A percentile compares a stretch with the other conserved stretches of the same genome.
These are phyloP conservation scores for Globisporangium mamillatum DNA, from an alignment of 352 stramenopile genomes.

Conservation along the genomic window DNA sequence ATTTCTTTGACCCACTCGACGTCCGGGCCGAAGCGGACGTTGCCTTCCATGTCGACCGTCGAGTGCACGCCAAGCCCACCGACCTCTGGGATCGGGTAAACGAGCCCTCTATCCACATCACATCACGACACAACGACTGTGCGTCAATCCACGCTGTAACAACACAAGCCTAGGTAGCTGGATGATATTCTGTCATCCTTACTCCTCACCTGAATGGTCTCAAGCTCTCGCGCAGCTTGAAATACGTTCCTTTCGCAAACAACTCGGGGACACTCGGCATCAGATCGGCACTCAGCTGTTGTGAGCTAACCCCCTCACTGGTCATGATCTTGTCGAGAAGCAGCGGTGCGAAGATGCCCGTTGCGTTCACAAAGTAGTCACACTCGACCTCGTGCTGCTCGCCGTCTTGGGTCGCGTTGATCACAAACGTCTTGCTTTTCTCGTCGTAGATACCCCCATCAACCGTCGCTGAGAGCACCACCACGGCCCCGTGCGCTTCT, in stretches of 20 bases:
- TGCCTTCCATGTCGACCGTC: conserved; percentile 91
- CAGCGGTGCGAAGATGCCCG: conserved; percentile 78
- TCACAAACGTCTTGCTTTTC: conserved; percentile 30
- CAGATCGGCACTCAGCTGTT: not conserved
- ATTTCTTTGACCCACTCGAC: conserved; percentile 93
- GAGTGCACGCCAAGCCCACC: conserved; percentile 96
- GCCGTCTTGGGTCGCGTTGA: conserved; percentile 36
- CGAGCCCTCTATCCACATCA: conserved; percentile 59
- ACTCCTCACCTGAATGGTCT: conserved; percentile 52
- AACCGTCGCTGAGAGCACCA: conserved; percentile 77
- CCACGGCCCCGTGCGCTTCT: conserved; percentile 79
- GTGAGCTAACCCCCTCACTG: not conserved
- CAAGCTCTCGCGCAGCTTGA: conserved; percentile 62
- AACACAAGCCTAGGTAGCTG: not conserved
- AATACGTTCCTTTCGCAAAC: conserved; percentile 97
- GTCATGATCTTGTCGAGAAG: conserved; percentile 32
- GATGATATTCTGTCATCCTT: not conserved
- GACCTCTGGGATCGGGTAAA: conserved; percentile 95
- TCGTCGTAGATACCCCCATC: conserved; percentile 31
- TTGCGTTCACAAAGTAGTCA: conserved; percentile 92
- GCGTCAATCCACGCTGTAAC: not conserved
- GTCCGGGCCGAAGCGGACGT: conserved; percentile 95
- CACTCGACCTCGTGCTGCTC: conserved; percentile 73
- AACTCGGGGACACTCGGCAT: conserved; percentile 43
- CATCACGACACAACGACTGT: not conserved